Base-by-base conservation (phyloP, 768 basidiomycete species). In the Tylopilus rubrobrunneus region DNA sequence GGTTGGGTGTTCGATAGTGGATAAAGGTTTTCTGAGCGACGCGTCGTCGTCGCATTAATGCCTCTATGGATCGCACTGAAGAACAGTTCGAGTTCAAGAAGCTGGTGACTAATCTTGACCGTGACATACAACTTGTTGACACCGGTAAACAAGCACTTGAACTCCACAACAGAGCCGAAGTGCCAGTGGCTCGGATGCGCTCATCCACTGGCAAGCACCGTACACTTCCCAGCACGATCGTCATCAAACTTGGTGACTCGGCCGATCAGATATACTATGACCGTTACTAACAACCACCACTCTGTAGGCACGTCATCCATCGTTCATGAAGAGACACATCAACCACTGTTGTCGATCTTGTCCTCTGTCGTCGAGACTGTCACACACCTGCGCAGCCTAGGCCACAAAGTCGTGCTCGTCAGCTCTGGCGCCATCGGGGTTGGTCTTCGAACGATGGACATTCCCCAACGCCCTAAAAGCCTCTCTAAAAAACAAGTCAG, bases 341-440 rank as follows among this genome's bases (percentile, higher is more conserved):
- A 93, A 61, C 94, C 96, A 0, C 78, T 97, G 21, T 78, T 99
- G 1, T 91, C 95, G 4, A 90, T 89, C 4, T 80, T 99, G 28
- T 97, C 96, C 0, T 84, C 91, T 0, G 78, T 98, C 43, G 94
- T 95, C 31, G 96, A 99, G 71, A 92, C 92, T 0, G 92, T 93
- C 14, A 79, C 92, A 15, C 72, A 83, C 33, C 80, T 99, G 15
- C 82, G 86, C 45, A 73, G 76, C 6, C 75, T 86, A 41, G 96
- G 96, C 0, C 96, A 99, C 74, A 89, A 93, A 63, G 91, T 98
- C 50, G 91, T 98, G 5, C 83, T 99, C 11, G 93, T 97, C 55
- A 93, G 89, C 63, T 97, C 94, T 21, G 97, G 97, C 1, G 97
- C 97, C n/a, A 98, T 98, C 54, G 97, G 87, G 0, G 92, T 98